Base-by-base conservation (phyloP, 495 filamentous ascomycete species). In the Penicillium angulare region DNA sequence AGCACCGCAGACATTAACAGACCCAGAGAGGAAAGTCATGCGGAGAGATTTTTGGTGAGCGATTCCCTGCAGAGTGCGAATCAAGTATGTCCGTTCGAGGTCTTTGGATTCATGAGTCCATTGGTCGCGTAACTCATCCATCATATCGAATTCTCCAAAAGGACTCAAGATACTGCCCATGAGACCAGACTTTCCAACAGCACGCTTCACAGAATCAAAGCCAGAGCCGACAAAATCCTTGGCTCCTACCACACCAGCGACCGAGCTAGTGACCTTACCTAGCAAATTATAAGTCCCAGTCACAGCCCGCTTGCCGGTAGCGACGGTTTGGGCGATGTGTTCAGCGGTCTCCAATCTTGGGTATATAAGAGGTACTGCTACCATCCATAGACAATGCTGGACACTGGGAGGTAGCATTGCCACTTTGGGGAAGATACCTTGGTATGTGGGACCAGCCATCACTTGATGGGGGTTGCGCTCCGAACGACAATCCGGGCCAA, bases 21-120 rank as follows among this genome's bases (percentile, higher is more conserved):
- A 86, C 57, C 93, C 93, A 29, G 87, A 92, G 46, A 98, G 72
- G 73, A 98, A 97, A 10, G 90, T 97, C 89, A 97, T 96, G 12
- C 93, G 87, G 45, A 98, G 72, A 26, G 87, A 88, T 68, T 95
- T 96, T 63, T 96, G 90, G 63, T 93, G 88, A 1, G 93, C 79
- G 53, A 98, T 97, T 8, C 89, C 88, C 64, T 98, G 93, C 13
- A 98, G 80, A 9, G 92, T 98, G 46, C 93, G 85, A 66, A 98
- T 95, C 40, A 98, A 74, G 63, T 98, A 98, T 22, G 93, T 98
- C 47, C 93, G 82, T 67, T 98, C 93, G 43, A 98, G 83, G 55
- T 98, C 93, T 81, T 87, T 43, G 15, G 85, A 89, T 45, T 97
- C 92, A 64, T 98, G 93, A 15, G 95, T 98, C 93, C 93, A 98